Evolutionary conservation across 2,329 filamentous ascomycete species (phyloP), one percentile per base, ranked within the genome.

Genomic region (Sclerotinia sclerotiorum): DNA sequence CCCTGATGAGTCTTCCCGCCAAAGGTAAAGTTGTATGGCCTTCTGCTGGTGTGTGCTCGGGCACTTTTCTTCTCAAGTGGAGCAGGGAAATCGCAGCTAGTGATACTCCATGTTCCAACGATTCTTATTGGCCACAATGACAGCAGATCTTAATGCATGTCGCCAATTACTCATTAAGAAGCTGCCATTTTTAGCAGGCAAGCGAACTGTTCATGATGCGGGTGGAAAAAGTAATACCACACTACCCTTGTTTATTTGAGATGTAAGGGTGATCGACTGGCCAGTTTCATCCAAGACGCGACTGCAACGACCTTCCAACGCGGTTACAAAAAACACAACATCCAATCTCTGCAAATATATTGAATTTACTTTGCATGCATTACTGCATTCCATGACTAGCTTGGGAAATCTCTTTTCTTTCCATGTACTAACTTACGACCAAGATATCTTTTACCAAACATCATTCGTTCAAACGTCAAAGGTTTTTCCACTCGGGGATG

Each of bases 311-410:
- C 42, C 32, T 48, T 60, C 27, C 42, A 48, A 46, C 42, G 58
- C 58, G 58, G 58, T 61, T 61, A 61, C 58, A 48, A 61, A 44
- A 61, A 24, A 27, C 44, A 61, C 58, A 49, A 7, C 58, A 61
- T 46, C 58, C 58, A 61, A 61, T 61, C 58, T 49, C 48, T 61
- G 13, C 27, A 15, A 49, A 49, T 49, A 46, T 32, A 11, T 48
- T 32, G 42, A 21, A 21, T n/a, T 6, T n/a, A 0, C 2, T 32
- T 32, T 60, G 42, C 57, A 60, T 60, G 39, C 32, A 39, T 39
- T 39, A 35, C 5, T 60, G 39, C 32, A 39, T 39, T 39, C n/a
- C 5, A n/a, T 24, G 17, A 8, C 8, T 11, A 17, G 27, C 52
- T 5, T 19, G 21, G 3, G 29, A 35, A 39, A 39, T 51, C n/a